Evolutionary conservation across 1,284 basidiomycete genomes (phyloP), one percentile per base, ranked within the genome.

Genomic region (Amylostereum areolatum): DNA sequence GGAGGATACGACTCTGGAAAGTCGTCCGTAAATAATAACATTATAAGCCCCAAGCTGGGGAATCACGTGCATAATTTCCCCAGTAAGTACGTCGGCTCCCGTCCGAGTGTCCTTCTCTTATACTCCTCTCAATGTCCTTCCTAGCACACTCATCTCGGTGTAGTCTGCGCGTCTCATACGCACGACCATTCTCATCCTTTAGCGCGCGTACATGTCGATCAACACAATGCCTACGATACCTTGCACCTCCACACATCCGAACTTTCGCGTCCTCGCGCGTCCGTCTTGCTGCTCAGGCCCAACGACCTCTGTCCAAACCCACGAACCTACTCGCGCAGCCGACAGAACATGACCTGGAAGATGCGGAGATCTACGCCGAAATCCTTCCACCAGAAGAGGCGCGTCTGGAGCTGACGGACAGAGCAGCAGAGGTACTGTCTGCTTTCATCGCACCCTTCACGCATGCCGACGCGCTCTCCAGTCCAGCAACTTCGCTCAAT

Each of bases 401-500:
- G 2, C 66, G 66, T 18, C 59, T 89, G 6, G 66, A 72, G 29
- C 71, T 89, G 43, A 86, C 85, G 0, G 79, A 85, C 55, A 70
- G 85, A 24, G 86, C 87, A 36, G 85, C 85, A 2, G 78, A 89
- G 70, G 87, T 88, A 56, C n/a, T 39, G 72, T 54, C 30, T 24
- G 4, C 27, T 28, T 37, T 31, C 10, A 45, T 52, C 31, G 18
- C 18, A 18, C 18, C 18, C 18, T 43, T 43, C 18, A 45, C 36
- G 32, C 28, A 37, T 25, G 5, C 18, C 37, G 41, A 25, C 30
- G 27, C 31, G 45, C 45, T 27, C 27, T 42, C 6, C 53, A 9
- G 18, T 4, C 40, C 46, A 91, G 88, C 86, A 87, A 83, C 69
- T 92, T 2, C 71, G 73, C 45, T 63, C 68, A 43, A 83, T 92